Evolutionary conservation across 805 yeast species (phyloP), one percentile per base, ranked within the genome.

Genomic region (Schwanniomyces pseudopolymorphus): DNA sequence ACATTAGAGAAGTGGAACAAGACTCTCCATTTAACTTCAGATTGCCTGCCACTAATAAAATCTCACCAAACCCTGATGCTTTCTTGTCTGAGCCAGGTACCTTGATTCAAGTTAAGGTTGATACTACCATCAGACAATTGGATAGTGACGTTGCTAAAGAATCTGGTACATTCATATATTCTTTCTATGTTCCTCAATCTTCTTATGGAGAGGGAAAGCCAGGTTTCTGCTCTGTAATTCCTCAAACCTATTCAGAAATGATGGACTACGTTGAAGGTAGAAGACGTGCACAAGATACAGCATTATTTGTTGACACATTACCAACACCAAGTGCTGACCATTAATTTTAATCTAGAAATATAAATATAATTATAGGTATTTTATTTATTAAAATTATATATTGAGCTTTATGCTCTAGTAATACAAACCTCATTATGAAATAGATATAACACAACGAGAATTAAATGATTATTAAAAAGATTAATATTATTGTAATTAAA

Each of bases 231-330:
- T 80, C 89, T 2, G 92, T 91, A 42, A 73, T 91, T 42, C 97
- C 97, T 3, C 87, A 87, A 62, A 81, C 95, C 0, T 91, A 91
- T 61, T 79, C 84, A 22, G 97, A 91, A 66, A 91, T 90, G 96
- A 89, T 91, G 83, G 86, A 83, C 55, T 91, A 86, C 61, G 78
- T 91, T 14, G 91, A 87, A 59, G 97, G 95, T 22, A 82, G 96
- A 69, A 85, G 97, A 72, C 83, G 95, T 66, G 96, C 96, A 3
- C 76, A 75, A 46, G 95, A 85, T 42, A 88, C 96, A 17, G 91
- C 94, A 24, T 71, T 75, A 41, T 86, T 81, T 61, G 88, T 72
- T 8, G 67, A 59, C 25, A 62, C 69, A 9, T 64, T 72, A 44
- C 71, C 68, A 33, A 53, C 47, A 26, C 28, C 49, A 22, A 39